Evolutionary conservation across 1,139 yeast species (phyloP).

Genomic region (Petasospora rhodanensis): DNA sequence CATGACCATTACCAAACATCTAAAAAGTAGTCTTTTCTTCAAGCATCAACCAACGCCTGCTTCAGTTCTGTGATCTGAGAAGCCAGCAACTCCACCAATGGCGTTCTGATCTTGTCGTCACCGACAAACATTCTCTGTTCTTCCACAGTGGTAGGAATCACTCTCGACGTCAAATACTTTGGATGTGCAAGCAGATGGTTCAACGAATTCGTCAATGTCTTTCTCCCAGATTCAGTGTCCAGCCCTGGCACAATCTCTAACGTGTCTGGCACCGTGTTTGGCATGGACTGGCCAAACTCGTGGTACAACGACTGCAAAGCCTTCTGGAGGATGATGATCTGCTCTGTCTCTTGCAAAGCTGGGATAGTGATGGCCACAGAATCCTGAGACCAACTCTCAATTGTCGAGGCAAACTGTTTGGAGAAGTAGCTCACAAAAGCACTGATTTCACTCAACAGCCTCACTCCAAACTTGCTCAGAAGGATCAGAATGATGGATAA

Average conservation of each 20-base stretch:
- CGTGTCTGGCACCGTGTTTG: slow-evolving; percentile 23
- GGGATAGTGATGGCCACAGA: slow-evolving; percentile 60
- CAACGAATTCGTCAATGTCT: slow-evolving; percentile 52
- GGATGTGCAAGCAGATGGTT: slow-evolving; percentile 81
- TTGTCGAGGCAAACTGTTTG: slow-evolving; percentile 59
- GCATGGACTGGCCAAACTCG: slow-evolving; percentile 32
- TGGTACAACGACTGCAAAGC: slow-evolving; percentile 47
- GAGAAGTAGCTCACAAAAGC: slow-evolving; percentile 60
- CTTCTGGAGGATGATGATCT: slow-evolving; percentile 62
- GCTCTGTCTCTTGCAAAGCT: slow-evolving; percentile 72
- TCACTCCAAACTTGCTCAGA: slow-evolving; percentile 58
- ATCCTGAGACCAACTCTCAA: slow-evolving; percentile 67
- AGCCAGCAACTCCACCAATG: slow-evolving; percentile 46
- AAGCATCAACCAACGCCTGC: slow-evolving; percentile 42
- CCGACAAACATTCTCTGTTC: slow-evolving; percentile 55
- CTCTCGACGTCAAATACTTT: slow-evolving; percentile 68
- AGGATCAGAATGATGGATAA: slow-evolving; percentile 62
- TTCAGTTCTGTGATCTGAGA: slow-evolving; percentile 54
- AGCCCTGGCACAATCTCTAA: slow-evolving; percentile 53
- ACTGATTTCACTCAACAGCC: slow-evolving; percentile 61
- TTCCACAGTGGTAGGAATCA: slow-evolving; percentile 58
- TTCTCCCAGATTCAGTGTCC: slow-evolving; percentile 53
- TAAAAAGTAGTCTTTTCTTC: not conserved
- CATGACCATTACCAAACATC: not conserved
- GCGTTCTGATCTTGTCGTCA: slow-evolving; percentile 33